These are phyloP conservation scores for Cucumis hystrix DNA, from an alignment of 306 rosid genomes.

Conservation along the genomic window DNA sequence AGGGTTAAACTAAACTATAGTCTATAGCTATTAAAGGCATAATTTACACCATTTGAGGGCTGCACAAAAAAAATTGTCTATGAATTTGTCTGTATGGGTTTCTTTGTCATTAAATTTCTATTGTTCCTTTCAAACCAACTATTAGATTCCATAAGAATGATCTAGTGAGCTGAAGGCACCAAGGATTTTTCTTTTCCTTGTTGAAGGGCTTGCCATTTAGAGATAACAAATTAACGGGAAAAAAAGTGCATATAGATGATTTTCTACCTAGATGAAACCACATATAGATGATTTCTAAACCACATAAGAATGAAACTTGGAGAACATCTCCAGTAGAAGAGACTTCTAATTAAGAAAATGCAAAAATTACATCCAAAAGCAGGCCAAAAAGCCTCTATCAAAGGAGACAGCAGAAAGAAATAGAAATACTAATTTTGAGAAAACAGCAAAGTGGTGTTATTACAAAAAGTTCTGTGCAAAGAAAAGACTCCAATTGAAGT, in stretches of 20 bases:
- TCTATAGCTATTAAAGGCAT: background rate
- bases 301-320: background rate
- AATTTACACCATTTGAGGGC: background rate
- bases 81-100: background rate
- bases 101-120: background rate
- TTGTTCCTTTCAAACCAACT: background rate
- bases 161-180: background rate
- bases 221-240: background rate
- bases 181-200: background rate
- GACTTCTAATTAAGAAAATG: too few relatives aligned
- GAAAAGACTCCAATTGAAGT: background rate
- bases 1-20: background rate
- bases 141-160: background rate
- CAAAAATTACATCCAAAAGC: too few relatives aligned
- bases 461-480: background rate
- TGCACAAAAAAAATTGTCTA: background rate
- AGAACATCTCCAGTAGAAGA: background rate
- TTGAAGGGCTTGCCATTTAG: background rate
- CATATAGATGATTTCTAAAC: background rate
- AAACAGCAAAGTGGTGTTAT: background rate
- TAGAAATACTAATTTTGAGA: background rate
- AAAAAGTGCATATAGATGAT: background rate
- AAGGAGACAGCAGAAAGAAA: background rate
- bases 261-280: background rate
- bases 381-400: background rate